These are phyloP conservation scores for sorghum (Sorghum bicolor) DNA, from an alignment of 176 grass and related monocot genomes.

Conservation along the genomic window Sorghum_bicolor_NCBIv3 NC_012872.2:70798001-70798500, in stretches of 20 bases:
- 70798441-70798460: too few relatives aligned
- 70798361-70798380: too few relatives aligned
- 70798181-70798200: conserved; percentile 96
- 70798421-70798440: too few relatives aligned
- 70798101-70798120: conserved; percentile 61
- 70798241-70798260: not conserved
- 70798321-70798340: not conserved
- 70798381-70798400: too few relatives aligned
- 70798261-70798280: conserved; percentile 1
- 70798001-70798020: conserved; percentile 29
- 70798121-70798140: conserved; percentile 57
- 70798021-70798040: conserved; percentile 15
- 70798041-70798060: not conserved
- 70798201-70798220: conserved; percentile 64
- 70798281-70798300: not conserved
- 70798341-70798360: not conserved
- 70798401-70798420: too few relatives aligned
- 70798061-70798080: conserved; percentile 67
- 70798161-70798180: conserved; percentile 82
- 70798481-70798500: too few relatives aligned
- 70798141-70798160: conserved; percentile 86
- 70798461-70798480: too few relatives aligned
- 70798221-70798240: not conserved
- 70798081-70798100: conserved; percentile 77
- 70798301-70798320: not conserved